Base-by-base conservation (phyloP, 2,329 filamentous ascomycete species). In the Talaromyces sp. region DNA sequence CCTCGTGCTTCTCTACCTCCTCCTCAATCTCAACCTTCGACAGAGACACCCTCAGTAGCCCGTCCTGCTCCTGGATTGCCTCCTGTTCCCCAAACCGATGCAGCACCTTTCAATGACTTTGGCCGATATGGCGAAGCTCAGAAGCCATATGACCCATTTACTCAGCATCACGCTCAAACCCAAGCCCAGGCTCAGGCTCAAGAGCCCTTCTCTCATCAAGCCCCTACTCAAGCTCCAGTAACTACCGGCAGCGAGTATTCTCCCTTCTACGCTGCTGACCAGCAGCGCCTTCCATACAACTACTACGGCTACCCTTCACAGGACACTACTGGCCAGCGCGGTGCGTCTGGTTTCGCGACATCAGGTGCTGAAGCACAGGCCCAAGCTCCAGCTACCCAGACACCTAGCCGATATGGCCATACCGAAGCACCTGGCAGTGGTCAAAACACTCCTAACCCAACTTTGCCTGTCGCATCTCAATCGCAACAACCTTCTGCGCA, bases 1-100 rank as follows among this genome's bases (percentile, higher is more conserved):
- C 93, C 94, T 62, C 86, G 92, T 66, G 88, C 94, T 62, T 89
- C 93, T 11, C 82, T 97, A 25, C 93, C 94, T 63, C 92, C 92
- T 69, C 77, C 67, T n/a, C 73, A 76, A 60, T 57, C 68, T 33
- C 69, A 70, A 43, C 66, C 66, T 35, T 68, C 73, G 37, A 64
- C 71, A 15, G 72, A 73, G 48, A 61, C 71, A 15, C 63, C 76
- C 39, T 74, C 79, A 13, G 80, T 81, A 25, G 80, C 81, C 33
- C 84, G 84, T 70, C 81, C 81, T 65, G 83, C 84, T 45, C 83
- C 84, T 41, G 84, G 84, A 51, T 74, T 86, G 28, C 83, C 84
- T 59, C 81, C 84, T n/a, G 79, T 78, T 19, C 80, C 82, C 57
- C 81, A 83, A 63, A 80, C 79, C 60, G 71, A 79, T 68, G 67